Conservation (phyloP, 495 filamentous ascomycete species). For the Aspergillus olivimuriae region DNA sequence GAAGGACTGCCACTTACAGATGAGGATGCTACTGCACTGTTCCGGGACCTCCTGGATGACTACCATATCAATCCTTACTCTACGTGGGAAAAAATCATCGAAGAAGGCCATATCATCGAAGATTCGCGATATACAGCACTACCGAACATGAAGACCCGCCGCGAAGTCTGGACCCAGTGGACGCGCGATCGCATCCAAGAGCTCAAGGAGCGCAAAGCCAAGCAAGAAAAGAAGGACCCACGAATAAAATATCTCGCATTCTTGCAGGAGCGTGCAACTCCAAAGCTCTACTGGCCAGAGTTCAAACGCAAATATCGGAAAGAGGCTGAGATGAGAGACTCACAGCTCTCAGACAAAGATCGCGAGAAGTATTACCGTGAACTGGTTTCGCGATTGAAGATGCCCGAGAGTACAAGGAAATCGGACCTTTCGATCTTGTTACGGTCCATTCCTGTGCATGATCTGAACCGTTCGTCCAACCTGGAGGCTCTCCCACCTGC, state of each 20-base stretch:
- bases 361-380: conserved; percentile 89
- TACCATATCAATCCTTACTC: conserved; percentile 76
- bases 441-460: conserved; percentile 56
- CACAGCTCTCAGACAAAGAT: conserved; percentile 74
- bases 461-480: conserved; percentile 60
- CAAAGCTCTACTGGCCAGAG: conserved; percentile 94
- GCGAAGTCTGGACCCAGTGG: conserved; percentile 80
- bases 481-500: conserved; percentile 58
- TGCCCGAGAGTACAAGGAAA: conserved; percentile 66
- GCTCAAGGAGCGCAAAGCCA: conserved; percentile 64
- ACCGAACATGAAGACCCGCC: conserved; percentile 70
- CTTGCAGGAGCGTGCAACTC: conserved; percentile 70
- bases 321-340: conserved; percentile 72
- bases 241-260: conserved; percentile 78
- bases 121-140: conserved; percentile 83
- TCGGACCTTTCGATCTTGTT: conserved; percentile 74
- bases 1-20: conserved; percentile 62
- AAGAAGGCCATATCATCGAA: conserved; percentile 75
- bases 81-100: conserved; percentile 83
- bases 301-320: conserved; percentile 88
- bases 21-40: conserved; percentile 62
- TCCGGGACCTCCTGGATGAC: conserved; percentile 82
- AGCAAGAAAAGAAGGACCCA: conserved; percentile 78
- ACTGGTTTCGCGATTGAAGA: conserved; percentile 71
- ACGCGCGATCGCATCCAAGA: conserved; percentile 61